A percentile compares a stretch with the other conserved stretches of the same genome.
These are phyloP conservation scores for Dioscorea cayenensis DNA, from an alignment of 116 monocot genomes.

Conservation along the genomic window DNA sequence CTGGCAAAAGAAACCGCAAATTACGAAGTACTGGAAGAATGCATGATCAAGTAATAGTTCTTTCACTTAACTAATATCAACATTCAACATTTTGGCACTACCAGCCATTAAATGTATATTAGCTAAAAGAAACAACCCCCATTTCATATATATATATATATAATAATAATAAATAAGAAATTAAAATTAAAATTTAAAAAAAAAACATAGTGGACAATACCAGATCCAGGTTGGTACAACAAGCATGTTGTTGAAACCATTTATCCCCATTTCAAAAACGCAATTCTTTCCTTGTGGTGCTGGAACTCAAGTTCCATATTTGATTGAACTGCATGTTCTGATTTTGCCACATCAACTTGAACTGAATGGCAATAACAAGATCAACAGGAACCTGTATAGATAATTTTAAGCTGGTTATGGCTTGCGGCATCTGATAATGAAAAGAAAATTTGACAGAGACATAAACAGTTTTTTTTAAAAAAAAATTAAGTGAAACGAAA, in stretches of 20 bases:
- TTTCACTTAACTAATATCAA: background rate
- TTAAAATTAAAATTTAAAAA: too few species aligned
- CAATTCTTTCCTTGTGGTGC: slow-evolving; percentile 63
- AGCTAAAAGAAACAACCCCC: background rate
- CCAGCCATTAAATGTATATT: background rate
- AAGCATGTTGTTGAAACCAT: slow-evolving; percentile 70
- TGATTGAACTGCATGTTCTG: slow-evolving; percentile 56
- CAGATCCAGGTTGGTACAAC: slow-evolving; percentile 82
- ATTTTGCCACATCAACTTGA: slow-evolving; percentile 70
- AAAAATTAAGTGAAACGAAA: too few species aligned
- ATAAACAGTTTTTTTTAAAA: too few species aligned
- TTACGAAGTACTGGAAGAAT: too few species aligned
- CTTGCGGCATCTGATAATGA: background rate
- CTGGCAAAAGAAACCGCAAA: slow-evolving; percentile 15
- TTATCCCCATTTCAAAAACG: slow-evolving; percentile 71
- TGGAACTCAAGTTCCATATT: slow-evolving; percentile 77
- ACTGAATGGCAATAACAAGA: slow-evolving; percentile 83
- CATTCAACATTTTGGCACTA: background rate
- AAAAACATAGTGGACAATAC: slow-evolving; percentile 76
- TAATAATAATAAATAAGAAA: too few species aligned
- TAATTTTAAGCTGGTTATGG: background rate
- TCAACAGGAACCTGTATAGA: slow-evolving; percentile 63
- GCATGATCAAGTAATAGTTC: background rate
- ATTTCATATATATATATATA: too few species aligned
- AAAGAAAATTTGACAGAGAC: background rate